Percentiles rank a stretch among this genome's conserved stretches.
Evolutionary conservation across 108 stramenopile genomes (phyloP).

Genomic region (Aurantiochytrium sp.): DNA sequence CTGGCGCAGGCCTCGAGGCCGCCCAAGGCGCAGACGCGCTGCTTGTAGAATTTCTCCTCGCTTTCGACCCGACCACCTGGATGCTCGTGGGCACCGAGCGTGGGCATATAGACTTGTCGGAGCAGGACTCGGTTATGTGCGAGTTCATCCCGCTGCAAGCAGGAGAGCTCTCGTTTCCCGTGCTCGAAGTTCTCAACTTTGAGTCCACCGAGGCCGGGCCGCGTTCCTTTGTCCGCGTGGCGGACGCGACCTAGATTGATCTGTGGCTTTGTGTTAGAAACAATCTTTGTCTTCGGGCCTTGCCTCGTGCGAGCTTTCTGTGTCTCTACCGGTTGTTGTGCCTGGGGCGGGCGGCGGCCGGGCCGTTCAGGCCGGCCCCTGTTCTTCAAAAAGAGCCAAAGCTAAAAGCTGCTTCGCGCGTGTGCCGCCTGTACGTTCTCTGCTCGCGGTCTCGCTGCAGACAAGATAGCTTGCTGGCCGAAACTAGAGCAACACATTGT

Average conservation of each 20-base stretch:
- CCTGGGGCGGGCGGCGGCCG: no score
- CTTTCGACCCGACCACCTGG: slow-evolving; percentile 3
- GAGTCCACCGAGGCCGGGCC: neutral
- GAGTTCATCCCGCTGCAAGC: slow-evolving; percentile 20
- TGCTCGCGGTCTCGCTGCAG: no score
- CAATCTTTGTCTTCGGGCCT: no score
- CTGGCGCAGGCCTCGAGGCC: neutral
- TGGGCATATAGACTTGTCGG: neutral
- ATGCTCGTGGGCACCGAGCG: slow-evolving; percentile 12
- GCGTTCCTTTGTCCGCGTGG: neutral
- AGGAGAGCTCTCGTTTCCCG: neutral
- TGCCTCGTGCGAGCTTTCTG: no score
- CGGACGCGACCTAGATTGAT: neutral
- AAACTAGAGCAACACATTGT: no score
- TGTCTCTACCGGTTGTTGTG: no score
- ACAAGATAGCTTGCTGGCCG: no score
- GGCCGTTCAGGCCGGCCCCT: no score
- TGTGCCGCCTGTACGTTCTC: no score
- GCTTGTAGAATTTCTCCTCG: neutral
- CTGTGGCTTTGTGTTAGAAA: no score
- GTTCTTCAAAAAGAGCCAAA: no score
- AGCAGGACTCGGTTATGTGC: neutral
- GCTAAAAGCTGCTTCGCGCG: no score
- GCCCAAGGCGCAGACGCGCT: neutral
- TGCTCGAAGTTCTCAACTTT: neutral